Base-by-base conservation (phyloP, 2,329 filamentous ascomycete species). In the Simplicillium sp. region DNA sequence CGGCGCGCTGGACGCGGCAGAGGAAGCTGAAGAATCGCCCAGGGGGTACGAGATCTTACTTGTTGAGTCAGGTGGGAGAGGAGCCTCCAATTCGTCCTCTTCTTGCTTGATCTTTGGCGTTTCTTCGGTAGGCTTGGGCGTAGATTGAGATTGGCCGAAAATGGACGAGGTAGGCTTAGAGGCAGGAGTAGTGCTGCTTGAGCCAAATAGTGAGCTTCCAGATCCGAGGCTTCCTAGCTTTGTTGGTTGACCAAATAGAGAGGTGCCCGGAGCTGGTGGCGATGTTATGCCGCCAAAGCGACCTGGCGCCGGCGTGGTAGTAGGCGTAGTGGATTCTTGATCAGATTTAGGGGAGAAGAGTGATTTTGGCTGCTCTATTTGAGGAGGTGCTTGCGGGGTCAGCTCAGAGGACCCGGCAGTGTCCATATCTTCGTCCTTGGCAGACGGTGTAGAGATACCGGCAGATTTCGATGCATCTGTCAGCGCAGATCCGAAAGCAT, bases 401-500 rank as follows among this genome's bases (percentile, higher is more conserved):
- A 62, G 46, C 25, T 59, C 54, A 9, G 51, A 50, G 8, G 56
- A 45, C 8, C 58, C 62, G 11, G 54, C 52, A 2, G 57, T 52
- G 36, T 68, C 66, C 74, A 78, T 78, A 36, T 73, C 70, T 42
- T 73, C 65, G 20, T 78, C 75, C 50, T 71, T 73, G 1, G 56
- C 49, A 5, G 57, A 48, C 12, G 60, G 48, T 17, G 55, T 61
- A 3, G 58, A 50, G 13, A 59, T 52, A 16, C 55, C 46, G 28
- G 62, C 53, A 44, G 67, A 57, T 41, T 59, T 66, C 16, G 61
- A 51, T 2, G 66, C 51, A 35, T 73, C 71, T 11, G 64, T 67
- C 20, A 87, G 63, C 12, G 74, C 73, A 43, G 73, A 71, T 7
- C 71, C 67, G 56, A 87, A 84, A 9, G 64, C 70, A 39, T 64